Percentiles rank a stretch among this genome's conserved stretches.
phyloP scores from a whole-genome alignment of 2,329 filamentous ascomycete genomes.

The Microdochium paspali region DNA sequence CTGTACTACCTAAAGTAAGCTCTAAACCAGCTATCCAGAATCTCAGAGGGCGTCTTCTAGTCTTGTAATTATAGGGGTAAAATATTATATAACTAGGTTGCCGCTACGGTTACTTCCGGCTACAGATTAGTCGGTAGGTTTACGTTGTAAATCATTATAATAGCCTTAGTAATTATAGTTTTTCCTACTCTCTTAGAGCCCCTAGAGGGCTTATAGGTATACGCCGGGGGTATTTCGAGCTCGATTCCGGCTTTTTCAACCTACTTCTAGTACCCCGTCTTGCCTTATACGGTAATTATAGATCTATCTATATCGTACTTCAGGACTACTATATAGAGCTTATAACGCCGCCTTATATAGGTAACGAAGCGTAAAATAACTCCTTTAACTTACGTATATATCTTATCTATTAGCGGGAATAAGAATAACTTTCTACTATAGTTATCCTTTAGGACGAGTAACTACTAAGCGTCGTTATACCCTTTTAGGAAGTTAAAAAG shows the following conservation, averaged over 20 bases:
- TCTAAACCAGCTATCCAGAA: neutral
- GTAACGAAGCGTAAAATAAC: too few relatives aligned
- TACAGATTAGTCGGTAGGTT: neutral
- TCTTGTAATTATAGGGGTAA: neutral
- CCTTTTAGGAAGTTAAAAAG: neutral
- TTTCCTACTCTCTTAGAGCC: neutral
- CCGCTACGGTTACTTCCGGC: neutral
- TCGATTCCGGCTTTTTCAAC: too few relatives aligned
- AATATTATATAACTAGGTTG: neutral
- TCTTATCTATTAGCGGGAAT: neutral
- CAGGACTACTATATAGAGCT: too few relatives aligned
- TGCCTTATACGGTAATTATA: too few relatives aligned
- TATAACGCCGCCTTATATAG: too few relatives aligned
- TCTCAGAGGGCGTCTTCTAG: neutral
- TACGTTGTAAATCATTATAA: neutral
- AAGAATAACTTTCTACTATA: constrained; percentile 1
- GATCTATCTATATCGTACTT: too few relatives aligned
- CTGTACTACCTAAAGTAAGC: neutral
- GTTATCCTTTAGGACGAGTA: neutral
- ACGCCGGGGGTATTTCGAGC: neutral
- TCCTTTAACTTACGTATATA: neutral
- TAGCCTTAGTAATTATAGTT: neutral
- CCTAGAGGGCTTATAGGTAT: neutral
- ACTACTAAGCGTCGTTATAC: neutral
- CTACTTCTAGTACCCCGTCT: too few relatives aligned